Base-by-base conservation (phyloP, 2,329 filamentous ascomycete species). In the Beauveria sp. region DNA sequence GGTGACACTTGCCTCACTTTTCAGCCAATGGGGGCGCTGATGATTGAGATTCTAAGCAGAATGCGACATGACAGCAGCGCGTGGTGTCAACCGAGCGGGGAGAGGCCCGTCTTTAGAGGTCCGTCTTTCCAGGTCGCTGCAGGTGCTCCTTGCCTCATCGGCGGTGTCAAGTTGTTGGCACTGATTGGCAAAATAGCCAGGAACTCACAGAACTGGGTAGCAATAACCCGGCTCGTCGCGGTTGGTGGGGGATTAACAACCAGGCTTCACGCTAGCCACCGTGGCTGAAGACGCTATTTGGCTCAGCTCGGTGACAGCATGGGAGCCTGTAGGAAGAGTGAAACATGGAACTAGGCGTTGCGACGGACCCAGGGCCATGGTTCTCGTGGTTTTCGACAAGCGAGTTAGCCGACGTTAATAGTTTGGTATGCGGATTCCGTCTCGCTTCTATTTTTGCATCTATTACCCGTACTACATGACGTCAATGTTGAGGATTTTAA, bases 401-500 rank as follows among this genome's bases (percentile, higher is more conserved):
- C 58, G 58, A 16, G 50, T 16, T 53, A 46, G 50, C 58, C 58
- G 58, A 60, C 40, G 48, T 18, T 52, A 51, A 26, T 60, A 46
- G 53, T 60, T 53, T 22, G 46, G 3, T 22, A 43, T 34, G 20
- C 24, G 24, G 3, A 14, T 24, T 28, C 52, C 54, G 26, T 38
- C 28, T 45, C 10, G 52, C 34, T 40, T 42, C 7, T 49, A 20
- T 31, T 52, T 48, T 14, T 49, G n/a, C 10, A 31, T 49, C 31
- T 58, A 31, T 24, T 22, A 51, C 69, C 34, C 34, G 34, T 6
- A 38, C 34, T 80, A 84, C 65, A 76, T 69, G 63, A 85, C 75
- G 68, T 86, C 83, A 68, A 99, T 96, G 72, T 90, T 97, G 62
- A 99, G 85, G 67, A 99, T 96, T 77, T 96, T 98, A 70, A 99